Evolutionary conservation across 257 asterid genomes (phyloP).

Genomic region (Nicotiana tomentosiformis): DNA sequence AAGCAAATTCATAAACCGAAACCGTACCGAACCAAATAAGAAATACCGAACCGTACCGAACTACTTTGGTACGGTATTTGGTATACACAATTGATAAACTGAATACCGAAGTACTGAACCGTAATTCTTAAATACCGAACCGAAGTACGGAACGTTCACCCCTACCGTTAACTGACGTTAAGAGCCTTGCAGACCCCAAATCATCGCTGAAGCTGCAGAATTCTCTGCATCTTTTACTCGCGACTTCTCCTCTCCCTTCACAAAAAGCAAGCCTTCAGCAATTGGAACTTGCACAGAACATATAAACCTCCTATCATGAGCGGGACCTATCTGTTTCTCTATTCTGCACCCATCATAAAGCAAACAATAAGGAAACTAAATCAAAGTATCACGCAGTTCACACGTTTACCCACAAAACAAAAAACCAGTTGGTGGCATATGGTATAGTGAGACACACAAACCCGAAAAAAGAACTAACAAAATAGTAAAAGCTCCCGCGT

Average conservation of each 20-base stretch:
- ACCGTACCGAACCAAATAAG: too few relatives aligned
- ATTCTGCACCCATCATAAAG: conserved; percentile 34
- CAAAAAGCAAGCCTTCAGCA: conserved; percentile 16
- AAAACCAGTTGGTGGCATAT: background rate
- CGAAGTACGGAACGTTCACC: too few relatives aligned
- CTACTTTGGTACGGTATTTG: too few relatives aligned
- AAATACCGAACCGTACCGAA: too few relatives aligned
- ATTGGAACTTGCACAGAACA: conserved; percentile 60
- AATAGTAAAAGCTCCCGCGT: background rate
- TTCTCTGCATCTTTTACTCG: conserved; percentile 63
- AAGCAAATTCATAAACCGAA: too few relatives aligned
- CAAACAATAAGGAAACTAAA: background rate
- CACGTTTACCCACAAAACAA: background rate
- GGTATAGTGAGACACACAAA: background rate
- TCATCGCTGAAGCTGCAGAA: conserved; percentile 77
- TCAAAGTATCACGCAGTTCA: background rate
- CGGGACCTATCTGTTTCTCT: conserved; percentile 42
- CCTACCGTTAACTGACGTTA: conserved; percentile 20
- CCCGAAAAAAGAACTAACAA: background rate
- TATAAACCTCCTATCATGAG: conserved; percentile 49
- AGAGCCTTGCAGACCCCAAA: conserved; percentile 32
- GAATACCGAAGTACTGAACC: too few relatives aligned
- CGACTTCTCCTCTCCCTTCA: conserved; percentile 43
- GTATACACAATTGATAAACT: too few relatives aligned
- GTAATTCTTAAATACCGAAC: too few relatives aligned